A percentile compares a stretch with the other conserved stretches of the same genome.
Conservation (phyloP, 495 filamentous ascomycete species). For the Neurospora intermedia region DNA sequence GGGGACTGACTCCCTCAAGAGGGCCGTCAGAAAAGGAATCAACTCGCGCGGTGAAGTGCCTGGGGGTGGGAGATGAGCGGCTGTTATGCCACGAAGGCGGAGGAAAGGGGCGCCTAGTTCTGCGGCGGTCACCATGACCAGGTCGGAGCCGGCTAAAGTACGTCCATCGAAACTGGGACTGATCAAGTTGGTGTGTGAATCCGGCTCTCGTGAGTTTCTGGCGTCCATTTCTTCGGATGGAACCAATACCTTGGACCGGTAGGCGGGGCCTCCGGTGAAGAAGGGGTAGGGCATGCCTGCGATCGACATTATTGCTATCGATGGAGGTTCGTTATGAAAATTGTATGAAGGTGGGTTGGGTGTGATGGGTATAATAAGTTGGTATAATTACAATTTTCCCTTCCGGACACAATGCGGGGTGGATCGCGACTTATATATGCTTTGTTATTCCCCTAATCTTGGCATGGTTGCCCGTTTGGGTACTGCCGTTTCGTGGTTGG, state of each 20-base stretch:
- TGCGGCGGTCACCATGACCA: background rate
- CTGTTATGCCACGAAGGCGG: conserved; percentile 31
- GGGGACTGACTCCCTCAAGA: conserved; percentile 45
- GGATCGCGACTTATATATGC: background rate
- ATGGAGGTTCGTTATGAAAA: background rate
- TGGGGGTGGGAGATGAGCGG: conserved; percentile 34
- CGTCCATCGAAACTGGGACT: background rate
- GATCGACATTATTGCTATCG: background rate
- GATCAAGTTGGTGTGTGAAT: background rate
- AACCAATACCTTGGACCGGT: background rate
- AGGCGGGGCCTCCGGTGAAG: background rate
- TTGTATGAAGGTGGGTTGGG: background rate
- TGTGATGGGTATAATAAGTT: background rate
- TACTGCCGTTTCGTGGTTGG: background rate
- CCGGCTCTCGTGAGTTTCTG: background rate
- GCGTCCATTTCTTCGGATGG: background rate
- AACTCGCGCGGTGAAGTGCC: conserved; percentile 15
- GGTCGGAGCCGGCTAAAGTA: background rate
- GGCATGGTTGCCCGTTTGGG: background rate
- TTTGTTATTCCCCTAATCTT: background rate
- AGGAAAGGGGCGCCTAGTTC: conserved; percentile 3
- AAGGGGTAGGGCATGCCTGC: background rate
- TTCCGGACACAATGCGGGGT: background rate
- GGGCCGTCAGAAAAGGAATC: conserved; percentile 26
- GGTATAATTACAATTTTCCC: background rate